Evolutionary conservation across 495 filamentous ascomycete species (phyloP), one percentile per base, ranked within the genome.

Genomic region (Pseudomonodictys pantanalensis): DNA sequence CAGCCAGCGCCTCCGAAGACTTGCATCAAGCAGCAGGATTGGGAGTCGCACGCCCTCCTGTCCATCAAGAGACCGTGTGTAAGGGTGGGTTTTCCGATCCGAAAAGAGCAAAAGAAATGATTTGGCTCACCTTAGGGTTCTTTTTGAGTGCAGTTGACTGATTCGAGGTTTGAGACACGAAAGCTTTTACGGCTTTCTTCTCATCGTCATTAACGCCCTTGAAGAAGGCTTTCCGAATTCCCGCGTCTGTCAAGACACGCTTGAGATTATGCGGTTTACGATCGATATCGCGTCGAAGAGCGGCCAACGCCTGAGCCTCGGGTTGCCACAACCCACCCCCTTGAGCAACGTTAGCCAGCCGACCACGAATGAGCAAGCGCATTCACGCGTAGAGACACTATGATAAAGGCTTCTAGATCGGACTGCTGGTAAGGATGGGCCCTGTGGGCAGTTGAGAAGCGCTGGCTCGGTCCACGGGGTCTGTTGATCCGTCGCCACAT

Each of bases 271-370:
- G 69, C 25, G 88, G 83, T 44, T 84, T 79, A 62, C 79, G 78
- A 73, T 93, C 87, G 69, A 95, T 83, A 61, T 86, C 86, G 38
- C 79, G 77, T 63, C 91, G 85, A 66, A 96, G 70, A 44, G 74
- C 72, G n/a, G 77, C 78, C 6, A 92, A 71, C 0, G 84, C 75
- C 7, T 75, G 70, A 0, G 78, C 78, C 41, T 88, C 87, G 8
- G 90, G 89, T 56, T 84, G 78, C 88, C 88, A 96, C 9, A 95
- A 71, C 0, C 90, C 90, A 25, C 87, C 88, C 44, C 87, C 90
- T 76, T 83, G 6, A 10, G 17, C 22, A 41, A 2, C 39, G 47
- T 48, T 29, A 53, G 60, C 43, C 11, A 54, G 26, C 33, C 17
- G 15, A n/a, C 20, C 4, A 41, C 3, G 20, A 41, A 41, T 18